Evolutionary conservation across 2,329 filamentous ascomycete genomes (phyloP), one percentile per base, ranked within the genome.

Genomic region (Phialophora macrospora): DNA sequence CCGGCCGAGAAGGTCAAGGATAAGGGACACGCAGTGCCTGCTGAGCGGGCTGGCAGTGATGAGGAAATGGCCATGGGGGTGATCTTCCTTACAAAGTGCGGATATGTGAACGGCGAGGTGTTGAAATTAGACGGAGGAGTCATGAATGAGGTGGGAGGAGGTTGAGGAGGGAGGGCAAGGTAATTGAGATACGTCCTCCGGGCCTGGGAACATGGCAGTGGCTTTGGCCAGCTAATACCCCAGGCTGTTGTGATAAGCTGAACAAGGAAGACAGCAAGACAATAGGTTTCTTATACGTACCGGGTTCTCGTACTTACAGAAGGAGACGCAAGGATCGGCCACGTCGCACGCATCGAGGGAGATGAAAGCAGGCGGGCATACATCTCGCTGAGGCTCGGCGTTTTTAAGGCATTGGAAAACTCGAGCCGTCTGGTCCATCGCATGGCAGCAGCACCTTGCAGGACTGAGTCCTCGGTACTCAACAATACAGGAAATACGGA

Each of bases 51-150:
- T 8, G 88, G 88, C 0, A 81, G 78, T 0, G 86, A 88, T 46
- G 82, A 87, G 72, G 88, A 90, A 77, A 89, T 89, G 84, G 86
- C 85, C 14, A 85, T 86, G 81, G 81, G 84, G 1, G 82, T 87
- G 2, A 70, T 82, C n/a, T 82, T 81, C 65, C 72, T 82, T 49
- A 74, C 79, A n/a, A 80, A 76, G 70, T 81, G 81, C 67, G 73
- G 74, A 46, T 82, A 82, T 69, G 78, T 82, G 34, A 82, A 82
- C 67, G 80, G 80, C 1, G 77, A 82, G 73, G 76, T 82, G 30
- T 75, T 82, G 22, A 78, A 79, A 5, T 76, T 82, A 4, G 80
- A 81, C 63, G 80, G 80, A 0, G 80, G 80, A n/a, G 80, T 82
- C 0, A 69, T 82, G 70, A 73, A 73, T 62, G 71, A 70, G 44